Evolutionary conservation across 169 alveolate genomes (phyloP).

Genomic region (Plasmodium berghei): DNA sequence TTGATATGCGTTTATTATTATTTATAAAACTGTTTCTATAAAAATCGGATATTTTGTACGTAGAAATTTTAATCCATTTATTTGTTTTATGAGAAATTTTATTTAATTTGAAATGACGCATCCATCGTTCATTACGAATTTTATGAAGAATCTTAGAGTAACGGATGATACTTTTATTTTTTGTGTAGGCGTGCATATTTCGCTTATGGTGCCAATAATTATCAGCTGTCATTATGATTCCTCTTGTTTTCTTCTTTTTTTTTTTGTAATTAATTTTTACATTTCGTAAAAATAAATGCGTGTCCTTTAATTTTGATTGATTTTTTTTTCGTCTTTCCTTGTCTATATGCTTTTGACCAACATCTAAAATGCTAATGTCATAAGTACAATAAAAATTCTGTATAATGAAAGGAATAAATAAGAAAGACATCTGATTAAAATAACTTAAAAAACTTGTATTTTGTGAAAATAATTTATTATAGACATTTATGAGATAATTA

Average conservation of each 20-base stretch:
- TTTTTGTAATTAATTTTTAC: too few species aligned
- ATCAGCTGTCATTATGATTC: background rate
- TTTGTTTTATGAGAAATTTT: background rate
- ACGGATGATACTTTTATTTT: too few species aligned
- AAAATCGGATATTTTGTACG: background rate
- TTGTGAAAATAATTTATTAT: background rate
- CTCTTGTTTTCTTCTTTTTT: background rate
- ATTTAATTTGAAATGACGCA: background rate
- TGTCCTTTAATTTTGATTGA: background rate
- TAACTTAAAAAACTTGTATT: slow-evolving; percentile 8
- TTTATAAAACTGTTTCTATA: background rate
- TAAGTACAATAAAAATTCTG: slow-evolving; percentile 29
- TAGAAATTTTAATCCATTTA: background rate
- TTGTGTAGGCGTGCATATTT: background rate
- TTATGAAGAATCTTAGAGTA: background rate
- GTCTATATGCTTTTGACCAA: background rate
- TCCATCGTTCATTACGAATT: background rate
- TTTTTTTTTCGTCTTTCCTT: background rate
- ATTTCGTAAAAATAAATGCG: background rate
- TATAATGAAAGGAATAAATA: slow-evolving; percentile 21
- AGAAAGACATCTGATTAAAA: slow-evolving; percentile 10
- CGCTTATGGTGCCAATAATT: background rate
- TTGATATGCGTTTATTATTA: too few species aligned
- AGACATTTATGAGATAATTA: slow-evolving; percentile 7
- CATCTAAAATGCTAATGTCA: background rate